Base-by-base conservation (phyloP, 208 protist species). In the Trypanosoma caninum region DNA sequence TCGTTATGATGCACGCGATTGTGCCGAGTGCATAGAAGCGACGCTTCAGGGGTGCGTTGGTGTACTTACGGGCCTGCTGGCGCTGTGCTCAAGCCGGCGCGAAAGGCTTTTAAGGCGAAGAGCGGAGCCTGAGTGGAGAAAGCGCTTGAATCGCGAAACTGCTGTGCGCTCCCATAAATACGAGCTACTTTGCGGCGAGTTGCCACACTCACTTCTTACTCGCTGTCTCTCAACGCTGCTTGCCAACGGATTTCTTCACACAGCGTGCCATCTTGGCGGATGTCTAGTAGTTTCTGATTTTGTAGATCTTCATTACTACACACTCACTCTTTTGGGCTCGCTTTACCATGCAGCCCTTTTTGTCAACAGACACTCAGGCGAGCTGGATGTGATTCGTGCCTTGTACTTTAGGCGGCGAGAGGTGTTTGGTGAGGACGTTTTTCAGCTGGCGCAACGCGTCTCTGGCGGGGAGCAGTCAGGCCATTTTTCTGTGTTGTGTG, bases 151-250 rank as follows among this genome's bases (percentile, higher is more conserved):
- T 18, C 66, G 55, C 34, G 52, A 53, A 25, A 69, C 65, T n/a
- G 73, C 74, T n/a, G 76, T 89, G 31, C 84, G 84, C 9, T 70
- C 79, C 5, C 84, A 91, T 62, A 88, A 91, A 65, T 91, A 85
- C 52, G 70, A 91, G 69, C 63, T 91, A 23, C 72, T 91, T 20
- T 68, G 79, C 14, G 47, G 59, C 27, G 80, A 93, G 73, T 45
- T 93, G 13, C 85, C 85, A 14, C 85, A 93, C 48, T 34, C 48
- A 1, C 44, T 66, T 31, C 51, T 93, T n/a, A 58, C 65, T 10
- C 66, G 60, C 11, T 56, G 74, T 41, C 50, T 93, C 20, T 46
- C 66, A 13, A 53, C 55, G 33, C 66, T 93, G 25, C 77, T 93
- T 3, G 23, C 62, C 8, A 54, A 69, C 34, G 82, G 82, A 23